A percentile compares a stretch with the other conserved stretches of the same genome.
Conservation (phyloP, 257 asterid species). For the Mentha longifolia region DNA sequence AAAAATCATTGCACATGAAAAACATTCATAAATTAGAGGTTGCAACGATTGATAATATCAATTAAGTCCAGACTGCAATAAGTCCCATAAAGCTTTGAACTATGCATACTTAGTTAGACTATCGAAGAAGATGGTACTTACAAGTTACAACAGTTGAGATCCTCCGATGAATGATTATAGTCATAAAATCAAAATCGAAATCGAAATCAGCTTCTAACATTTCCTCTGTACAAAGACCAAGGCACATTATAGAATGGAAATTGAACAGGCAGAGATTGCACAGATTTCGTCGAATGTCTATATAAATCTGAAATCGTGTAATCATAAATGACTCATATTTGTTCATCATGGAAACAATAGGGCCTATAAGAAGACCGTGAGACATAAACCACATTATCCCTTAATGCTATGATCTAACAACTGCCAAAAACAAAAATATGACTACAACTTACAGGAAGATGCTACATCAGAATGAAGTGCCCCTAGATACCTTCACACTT, state of each 20-base stretch:
- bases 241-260: background rate
- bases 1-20: too few relatives aligned
- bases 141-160: too few relatives aligned
- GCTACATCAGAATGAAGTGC: background rate
- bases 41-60: too few relatives aligned
- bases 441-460: background rate
- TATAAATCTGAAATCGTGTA: background rate
- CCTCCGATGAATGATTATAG: too few relatives aligned
- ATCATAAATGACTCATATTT: background rate
- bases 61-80: too few relatives aligned
- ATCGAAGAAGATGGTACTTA: too few relatives aligned
- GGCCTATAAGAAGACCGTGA: background rate
- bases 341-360: background rate
- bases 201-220: too few relatives aligned
- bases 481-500: background rate
- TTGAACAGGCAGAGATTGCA: background rate
- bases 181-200: too few relatives aligned
- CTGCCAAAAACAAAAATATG: constrained; percentile 7
- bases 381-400: background rate
- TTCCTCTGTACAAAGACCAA: constrained; percentile 3
- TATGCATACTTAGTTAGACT: too few relatives aligned
- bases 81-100: too few relatives aligned
- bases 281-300: background rate
- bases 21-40: too few relatives aligned
- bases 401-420: background rate